These are phyloP conservation scores for Pythium rishiriense DNA, from an alignment of 352 stramenopile genomes.

Conservation along the genomic window DNA sequence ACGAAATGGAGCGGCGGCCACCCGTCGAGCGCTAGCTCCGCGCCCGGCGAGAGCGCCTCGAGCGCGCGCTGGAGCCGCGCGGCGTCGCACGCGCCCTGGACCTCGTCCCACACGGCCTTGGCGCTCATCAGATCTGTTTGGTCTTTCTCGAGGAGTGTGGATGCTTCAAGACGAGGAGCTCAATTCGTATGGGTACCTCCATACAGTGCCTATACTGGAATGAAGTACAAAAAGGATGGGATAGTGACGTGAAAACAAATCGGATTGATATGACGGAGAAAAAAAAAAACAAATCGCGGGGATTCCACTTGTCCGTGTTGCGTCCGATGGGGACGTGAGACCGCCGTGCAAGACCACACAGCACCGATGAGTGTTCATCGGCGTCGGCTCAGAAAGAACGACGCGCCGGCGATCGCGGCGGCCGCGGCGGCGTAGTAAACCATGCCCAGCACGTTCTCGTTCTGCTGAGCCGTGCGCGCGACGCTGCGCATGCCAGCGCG, in stretches of 20 bases:
- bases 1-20: constrained; percentile 81
- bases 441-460: constrained; percentile 64
- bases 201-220: neutral
- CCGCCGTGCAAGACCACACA: too few relatives aligned
- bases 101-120: constrained; percentile 61
- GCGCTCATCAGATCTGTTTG: too few relatives aligned
- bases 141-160: too few relatives aligned
- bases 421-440: constrained; percentile 80
- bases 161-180: neutral
- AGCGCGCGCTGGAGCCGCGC: constrained; percentile 39
- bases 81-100: constrained; percentile 57
- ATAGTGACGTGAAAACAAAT: neutral
- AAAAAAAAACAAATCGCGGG: too few relatives aligned
- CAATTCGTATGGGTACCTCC: neutral
- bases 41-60: constrained; percentile 4
- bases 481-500: constrained; percentile 26
- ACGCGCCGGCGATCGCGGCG: constrained; percentile 72
- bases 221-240: neutral
- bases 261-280: too few relatives aligned
- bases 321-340: too few relatives aligned
- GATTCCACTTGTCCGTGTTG: too few relatives aligned
- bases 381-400: constrained; percentile 76
- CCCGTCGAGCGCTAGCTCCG: constrained; percentile 45
- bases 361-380: constrained; percentile 20
- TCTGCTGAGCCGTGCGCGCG: constrained; percentile 34